Conservation (phyloP, 495 filamentous ascomycete species). For the Parathielavia hyrcaniae region DNA sequence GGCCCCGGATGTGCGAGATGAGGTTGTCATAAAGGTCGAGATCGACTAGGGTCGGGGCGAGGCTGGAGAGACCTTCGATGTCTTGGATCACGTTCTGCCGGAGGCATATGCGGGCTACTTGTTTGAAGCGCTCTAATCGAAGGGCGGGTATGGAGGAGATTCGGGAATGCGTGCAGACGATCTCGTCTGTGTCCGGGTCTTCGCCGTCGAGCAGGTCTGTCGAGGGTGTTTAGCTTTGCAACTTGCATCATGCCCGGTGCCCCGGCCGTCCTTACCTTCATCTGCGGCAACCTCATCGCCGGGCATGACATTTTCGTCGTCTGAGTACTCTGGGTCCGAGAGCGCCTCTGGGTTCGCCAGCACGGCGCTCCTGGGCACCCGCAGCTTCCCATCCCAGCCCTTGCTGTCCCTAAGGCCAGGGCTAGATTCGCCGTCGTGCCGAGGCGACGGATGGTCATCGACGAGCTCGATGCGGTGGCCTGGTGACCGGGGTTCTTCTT, state of each 20-base stretch:
- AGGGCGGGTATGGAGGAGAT: slow-evolving; percentile 74
- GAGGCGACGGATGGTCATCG: slow-evolving; percentile 35
- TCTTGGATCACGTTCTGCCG: slow-evolving; percentile 86
- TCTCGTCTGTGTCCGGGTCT: slow-evolving; percentile 58
- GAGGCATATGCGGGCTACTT: slow-evolving; percentile 75
- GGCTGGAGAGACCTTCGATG: slow-evolving; percentile 60
- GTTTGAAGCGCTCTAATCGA: slow-evolving; percentile 71
- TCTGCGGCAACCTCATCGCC: slow-evolving; percentile 74
- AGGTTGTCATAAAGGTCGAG: slow-evolving; percentile 97
- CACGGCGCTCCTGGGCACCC: slow-evolving; percentile 57
- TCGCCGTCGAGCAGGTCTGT: slow-evolving; percentile 52
- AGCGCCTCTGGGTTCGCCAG: slow-evolving; percentile 71
- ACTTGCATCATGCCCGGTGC: background rate
- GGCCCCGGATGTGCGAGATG: slow-evolving; percentile 78
- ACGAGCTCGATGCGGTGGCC: slow-evolving; percentile 41
- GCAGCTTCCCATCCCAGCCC: slow-evolving; percentile 91
- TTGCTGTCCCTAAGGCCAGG: slow-evolving; percentile 54
- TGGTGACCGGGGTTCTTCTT: slow-evolving; percentile 32
- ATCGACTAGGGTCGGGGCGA: slow-evolving; percentile 64
- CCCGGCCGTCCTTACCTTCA: slow-evolving; percentile 52
- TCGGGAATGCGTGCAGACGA: slow-evolving; percentile 82
- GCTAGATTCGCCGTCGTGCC: slow-evolving; percentile 39
- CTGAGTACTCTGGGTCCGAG: slow-evolving; percentile 77
- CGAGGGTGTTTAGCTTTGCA: background rate
- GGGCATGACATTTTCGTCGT: slow-evolving; percentile 66